These are phyloP conservation scores for Cladosporium sp. DNA, from an alignment of 2,329 filamentous ascomycete species.

Conservation along the genomic window DNA sequence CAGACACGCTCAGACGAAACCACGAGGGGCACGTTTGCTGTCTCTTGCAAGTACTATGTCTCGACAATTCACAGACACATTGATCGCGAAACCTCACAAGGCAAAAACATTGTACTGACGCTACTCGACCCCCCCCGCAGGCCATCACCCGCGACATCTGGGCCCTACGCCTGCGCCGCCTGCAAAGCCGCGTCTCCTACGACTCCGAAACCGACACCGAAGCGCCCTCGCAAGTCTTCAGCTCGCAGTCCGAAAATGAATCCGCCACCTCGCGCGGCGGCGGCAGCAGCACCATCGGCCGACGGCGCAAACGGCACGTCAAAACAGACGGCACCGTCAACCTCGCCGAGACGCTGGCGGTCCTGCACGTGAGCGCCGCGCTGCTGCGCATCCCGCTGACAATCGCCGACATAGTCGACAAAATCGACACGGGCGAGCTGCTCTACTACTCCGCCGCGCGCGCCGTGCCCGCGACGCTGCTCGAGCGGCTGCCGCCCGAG, in stretches of 20 bases:
- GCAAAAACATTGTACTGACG: not conserved
- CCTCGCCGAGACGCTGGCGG: slow-evolving; percentile 65
- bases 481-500: slow-evolving; percentile 54
- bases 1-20: slow-evolving; percentile 1
- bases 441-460: slow-evolving; percentile 61
- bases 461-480: slow-evolving; percentile 58
- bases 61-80: no score
- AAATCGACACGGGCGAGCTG: slow-evolving; percentile 62
- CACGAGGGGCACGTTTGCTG: no score
- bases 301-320: slow-evolving; percentile 30
- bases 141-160: slow-evolving; percentile 76
- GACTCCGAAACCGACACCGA: slow-evolving; percentile 29
- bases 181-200: slow-evolving; percentile 39
- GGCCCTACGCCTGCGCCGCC: slow-evolving; percentile 62
- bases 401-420: slow-evolving; percentile 63
- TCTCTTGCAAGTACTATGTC: no score
- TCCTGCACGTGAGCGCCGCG: slow-evolving; percentile 74
- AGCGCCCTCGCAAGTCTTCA: slow-evolving; percentile 47
- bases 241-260: slow-evolving; percentile 50
- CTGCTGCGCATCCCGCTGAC: slow-evolving; percentile 71
- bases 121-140: slow-evolving; percentile 22
- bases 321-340: slow-evolving; percentile 50
- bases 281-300: slow-evolving; percentile 27
- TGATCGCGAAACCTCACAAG: no score
- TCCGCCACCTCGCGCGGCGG: slow-evolving; percentile 29